phyloP scores from a whole-genome alignment of 495 filamentous ascomycete species.

The Hapsidospora chrysogenum region DNA sequence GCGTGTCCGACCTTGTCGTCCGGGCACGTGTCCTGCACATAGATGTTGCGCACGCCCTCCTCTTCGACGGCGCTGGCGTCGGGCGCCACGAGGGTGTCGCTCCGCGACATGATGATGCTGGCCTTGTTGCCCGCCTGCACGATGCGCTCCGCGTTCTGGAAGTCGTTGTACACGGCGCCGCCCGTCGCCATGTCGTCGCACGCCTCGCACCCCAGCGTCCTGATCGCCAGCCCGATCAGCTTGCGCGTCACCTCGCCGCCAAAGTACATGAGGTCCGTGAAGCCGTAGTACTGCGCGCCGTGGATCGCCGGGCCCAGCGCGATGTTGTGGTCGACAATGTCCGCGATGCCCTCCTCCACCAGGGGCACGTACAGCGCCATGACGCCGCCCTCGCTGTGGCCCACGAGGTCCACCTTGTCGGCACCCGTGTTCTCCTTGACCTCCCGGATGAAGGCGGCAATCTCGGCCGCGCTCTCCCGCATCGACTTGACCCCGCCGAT shows the following conservation, averaged over 20 bases:
- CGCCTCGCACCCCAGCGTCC: constrained; percentile 26
- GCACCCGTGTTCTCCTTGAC: constrained; percentile 24
- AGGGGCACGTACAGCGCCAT: too few relatives aligned
- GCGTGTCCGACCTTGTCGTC: constrained; percentile 33
- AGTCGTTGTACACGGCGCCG: constrained; percentile 16
- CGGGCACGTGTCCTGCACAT: constrained; percentile 29
- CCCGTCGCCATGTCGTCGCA: constrained; percentile 27
- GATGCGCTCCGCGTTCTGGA: constrained; percentile 24
- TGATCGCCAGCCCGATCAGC: constrained; percentile 15
- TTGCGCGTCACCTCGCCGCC: constrained; percentile 15
- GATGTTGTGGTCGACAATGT: constrained; percentile 26
- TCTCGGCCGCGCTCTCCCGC: constrained; percentile 27
- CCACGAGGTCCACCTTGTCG: constrained; percentile 30
- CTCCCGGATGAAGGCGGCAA: constrained; percentile 29
- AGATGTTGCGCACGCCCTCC: constrained; percentile 24
- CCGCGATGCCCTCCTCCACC: constrained; percentile 30
- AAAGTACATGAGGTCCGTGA: constrained; percentile 29
- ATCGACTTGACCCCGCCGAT: constrained; percentile 29
- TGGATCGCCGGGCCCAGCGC: constrained; percentile 34
- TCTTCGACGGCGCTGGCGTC: constrained; percentile 26
- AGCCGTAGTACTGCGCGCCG: constrained; percentile 26
- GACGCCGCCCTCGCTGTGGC: constrained; percentile 40
- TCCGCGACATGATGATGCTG: constrained; percentile 30
- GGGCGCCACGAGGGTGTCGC: constrained; percentile 33
- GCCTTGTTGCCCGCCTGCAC: constrained; percentile 28